Evolutionary conservation across 495 filamentous ascomycete species (phyloP), one percentile per base, ranked within the genome.

Genomic region (Platismatia glauca): DNA sequence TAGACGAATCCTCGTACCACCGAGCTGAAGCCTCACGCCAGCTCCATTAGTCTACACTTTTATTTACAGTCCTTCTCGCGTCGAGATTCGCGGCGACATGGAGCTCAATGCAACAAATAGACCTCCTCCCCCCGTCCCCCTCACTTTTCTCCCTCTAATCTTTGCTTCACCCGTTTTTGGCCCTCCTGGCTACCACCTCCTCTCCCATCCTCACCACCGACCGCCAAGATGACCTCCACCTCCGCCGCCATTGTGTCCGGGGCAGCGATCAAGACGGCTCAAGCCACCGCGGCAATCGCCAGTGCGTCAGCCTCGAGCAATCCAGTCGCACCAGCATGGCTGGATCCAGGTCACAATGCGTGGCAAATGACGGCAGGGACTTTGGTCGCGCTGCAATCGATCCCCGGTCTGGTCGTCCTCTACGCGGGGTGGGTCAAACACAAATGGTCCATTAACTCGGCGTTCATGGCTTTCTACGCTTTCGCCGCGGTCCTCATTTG

Each of bases 381-480:
- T 31, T 68, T 83, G 44, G 81, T 83, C 60, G 79, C 71, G 35
- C 72, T 83, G 13, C 80, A 82, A 61, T 77, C 73, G 59, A 73
- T 83, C 11, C 81, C 81, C 4, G 81, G 81, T 7, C 78, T 83
- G 13, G 77, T 79, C 31, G 76, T 82, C 29, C 71, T 83, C 41
- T 83, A 83, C 66, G 77, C 78, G 22, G 81, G 81, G 27, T 72
- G 79, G 53, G 79, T 83, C 50, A 82, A 82, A 72, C 76, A 78
- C 69, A 82, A 82, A 72, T 82, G 79, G 79, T 79, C 78, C 55
- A 79, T 82, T 64, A 82, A 82, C 68, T 77, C 74, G 35, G 79
- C 78, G 43, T 81, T 82, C 69, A 82, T 82, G 79, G 77, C 75
- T 34, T 82, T 83, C 65, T 83, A 83, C 68, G 81, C 79, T 61